Percentiles rank a stretch among this genome's conserved stretches.
phyloP scores from a whole-genome alignment of 495 filamentous ascomycete species.

The Lepidopterella palustris region DNA sequence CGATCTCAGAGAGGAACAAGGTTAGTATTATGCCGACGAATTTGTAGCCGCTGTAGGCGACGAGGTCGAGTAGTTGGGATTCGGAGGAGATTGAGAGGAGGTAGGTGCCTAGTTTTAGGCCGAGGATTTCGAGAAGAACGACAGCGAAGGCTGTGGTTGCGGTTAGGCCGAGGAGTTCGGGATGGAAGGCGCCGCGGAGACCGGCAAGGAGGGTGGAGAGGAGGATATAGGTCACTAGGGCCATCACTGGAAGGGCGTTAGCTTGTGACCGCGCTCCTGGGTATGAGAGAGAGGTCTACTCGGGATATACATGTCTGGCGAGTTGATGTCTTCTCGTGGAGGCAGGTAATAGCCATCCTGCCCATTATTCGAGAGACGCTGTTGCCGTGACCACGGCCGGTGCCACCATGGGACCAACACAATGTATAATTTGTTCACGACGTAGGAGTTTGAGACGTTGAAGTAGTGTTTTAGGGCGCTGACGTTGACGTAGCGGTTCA shows the following conservation, averaged over 20 bases:
- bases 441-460: conserved; percentile 42
- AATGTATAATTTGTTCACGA: conserved; percentile 49
- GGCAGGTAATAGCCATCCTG: conserved; percentile 82
- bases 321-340: conserved; percentile 94
- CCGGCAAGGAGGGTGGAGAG: conserved; percentile 84
- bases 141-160: conserved; percentile 77
- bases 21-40: conserved; percentile 94
- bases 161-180: conserved; percentile 82
- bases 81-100: conserved; percentile 86
- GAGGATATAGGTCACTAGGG: conserved; percentile 94
- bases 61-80: conserved; percentile 78
- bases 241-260: conserved; percentile 51
- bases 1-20: conserved; percentile 65
- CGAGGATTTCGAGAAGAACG: conserved; percentile 77
- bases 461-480: conserved; percentile 43
- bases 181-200: conserved; percentile 86
- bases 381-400: conserved; percentile 85
- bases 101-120: conserved; percentile 87
- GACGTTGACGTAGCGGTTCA: conserved; percentile 89
- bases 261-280: background rate
- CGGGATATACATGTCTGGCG: conserved; percentile 98
- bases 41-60: conserved; percentile 97
- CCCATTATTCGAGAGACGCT: conserved; percentile 46
- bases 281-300: conserved; percentile 11
- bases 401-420: conserved; percentile 97